These are phyloP conservation scores for Dactylellina leptospora DNA, from an alignment of 2,329 filamentous ascomycete genomes.

Conservation along the genomic window DNA sequence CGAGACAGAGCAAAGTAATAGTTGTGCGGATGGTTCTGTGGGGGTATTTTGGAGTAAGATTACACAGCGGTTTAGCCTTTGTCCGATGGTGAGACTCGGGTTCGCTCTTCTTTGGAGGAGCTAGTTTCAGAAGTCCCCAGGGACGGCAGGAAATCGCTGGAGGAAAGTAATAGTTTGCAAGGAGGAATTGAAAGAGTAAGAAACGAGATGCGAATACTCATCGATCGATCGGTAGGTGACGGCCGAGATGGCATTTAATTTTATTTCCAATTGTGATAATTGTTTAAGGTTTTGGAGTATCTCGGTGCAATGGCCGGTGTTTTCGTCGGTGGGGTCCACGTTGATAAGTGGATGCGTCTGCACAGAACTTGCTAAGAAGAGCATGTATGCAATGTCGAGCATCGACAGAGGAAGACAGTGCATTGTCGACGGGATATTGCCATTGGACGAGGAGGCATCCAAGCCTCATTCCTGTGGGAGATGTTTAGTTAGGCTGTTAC, in stretches of 20 bases:
- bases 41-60: conserved; percentile 2
- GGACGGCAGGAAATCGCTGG: no score
- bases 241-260: no score
- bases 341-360: background rate
- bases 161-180: no score
- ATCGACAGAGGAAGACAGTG: background rate
- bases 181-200: no score
- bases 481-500: conserved; percentile 25
- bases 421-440: conserved; percentile 4
- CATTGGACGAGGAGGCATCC: conserved; percentile 2
- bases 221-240: no score
- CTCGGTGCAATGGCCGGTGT: background rate
- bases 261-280: background rate
- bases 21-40: conserved; percentile 22
- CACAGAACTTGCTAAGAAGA: background rate
- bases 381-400: background rate
- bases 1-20: background rate
- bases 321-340: background rate
- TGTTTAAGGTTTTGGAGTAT: background rate
- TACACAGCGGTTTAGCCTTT: conserved; percentile 29
- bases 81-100: conserved; percentile 36
- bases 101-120: no score
- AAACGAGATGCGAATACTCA: no score
- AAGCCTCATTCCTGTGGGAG: conserved; percentile 3
- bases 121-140: no score